phyloP scores from a whole-genome alignment of 495 filamentous ascomycete species.

The Cercophora newfieldiana region DNA sequence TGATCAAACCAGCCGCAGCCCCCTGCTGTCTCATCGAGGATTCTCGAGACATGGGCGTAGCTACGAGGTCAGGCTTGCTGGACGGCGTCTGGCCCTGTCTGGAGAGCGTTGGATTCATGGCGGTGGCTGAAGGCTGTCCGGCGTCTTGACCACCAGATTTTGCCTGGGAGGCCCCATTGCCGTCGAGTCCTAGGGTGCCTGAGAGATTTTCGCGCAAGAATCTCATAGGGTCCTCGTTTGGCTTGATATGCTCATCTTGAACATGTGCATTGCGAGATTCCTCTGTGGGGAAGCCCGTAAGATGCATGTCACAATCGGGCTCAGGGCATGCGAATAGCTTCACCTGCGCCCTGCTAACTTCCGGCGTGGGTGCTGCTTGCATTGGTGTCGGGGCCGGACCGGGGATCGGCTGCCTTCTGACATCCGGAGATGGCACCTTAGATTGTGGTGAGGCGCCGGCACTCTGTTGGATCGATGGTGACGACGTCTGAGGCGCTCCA shows the following conservation, averaged over 20 bases:
- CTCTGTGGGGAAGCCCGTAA: constrained; percentile 54
- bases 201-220: constrained; percentile 51
- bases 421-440: constrained; percentile 47
- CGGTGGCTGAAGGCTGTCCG: constrained; percentile 21
- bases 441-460: constrained; percentile 50
- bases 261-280: constrained; percentile 53
- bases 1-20: constrained; percentile 37
- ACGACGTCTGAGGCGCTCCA: constrained; percentile 28
- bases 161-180: constrained; percentile 31
- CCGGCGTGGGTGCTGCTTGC: background rate
- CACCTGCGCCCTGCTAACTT: constrained; percentile 33
- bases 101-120: constrained; percentile 39
- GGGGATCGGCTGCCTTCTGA: constrained; percentile 43
- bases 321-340: constrained; percentile 46
- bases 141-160: constrained; percentile 21
- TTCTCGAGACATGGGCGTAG: constrained; percentile 50
- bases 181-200: constrained; percentile 46
- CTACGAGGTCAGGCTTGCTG: constrained; percentile 34
- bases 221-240: constrained; percentile 52
- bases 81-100: constrained; percentile 48
- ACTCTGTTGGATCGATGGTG: constrained; percentile 27
- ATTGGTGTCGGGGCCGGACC: constrained; percentile 25
- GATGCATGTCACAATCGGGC: constrained; percentile 45
- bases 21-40: constrained; percentile 46
- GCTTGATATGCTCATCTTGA: constrained; percentile 56